Evolutionary conservation across 257 asterid species (phyloP).

Genomic region (Nyctanthes arbortristis): DNA sequence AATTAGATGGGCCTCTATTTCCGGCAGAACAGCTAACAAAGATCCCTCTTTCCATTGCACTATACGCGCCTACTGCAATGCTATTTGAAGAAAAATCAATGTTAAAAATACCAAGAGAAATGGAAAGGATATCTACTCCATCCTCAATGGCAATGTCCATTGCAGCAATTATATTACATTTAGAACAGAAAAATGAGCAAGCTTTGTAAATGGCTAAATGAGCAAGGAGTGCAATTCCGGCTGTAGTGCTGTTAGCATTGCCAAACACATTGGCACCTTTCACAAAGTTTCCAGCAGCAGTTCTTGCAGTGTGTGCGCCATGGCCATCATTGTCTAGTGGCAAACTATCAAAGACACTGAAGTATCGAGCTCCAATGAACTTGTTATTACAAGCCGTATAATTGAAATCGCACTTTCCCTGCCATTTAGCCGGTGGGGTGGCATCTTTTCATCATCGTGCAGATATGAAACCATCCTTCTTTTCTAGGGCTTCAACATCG

Average conservation of each 20-base stretch:
- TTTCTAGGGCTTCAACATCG: background rate
- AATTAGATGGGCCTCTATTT: background rate
- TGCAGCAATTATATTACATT: background rate
- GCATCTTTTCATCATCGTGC: background rate
- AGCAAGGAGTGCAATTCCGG: constrained; percentile 8
- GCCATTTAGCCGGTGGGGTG: background rate
- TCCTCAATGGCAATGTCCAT: background rate
- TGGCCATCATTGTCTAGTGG: background rate
- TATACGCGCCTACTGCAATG: constrained; percentile 1
- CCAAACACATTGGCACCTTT: constrained; percentile 9
- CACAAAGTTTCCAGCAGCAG: constrained; percentile 8
- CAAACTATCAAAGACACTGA: background rate
- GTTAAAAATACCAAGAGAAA: background rate
- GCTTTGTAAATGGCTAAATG: constrained; percentile 7
- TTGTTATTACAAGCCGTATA: background rate
- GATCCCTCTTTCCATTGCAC: constrained; percentile 1
- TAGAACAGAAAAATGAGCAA: background rate
- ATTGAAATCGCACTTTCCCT: background rate
- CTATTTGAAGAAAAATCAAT: background rate
- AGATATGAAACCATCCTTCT: background rate
- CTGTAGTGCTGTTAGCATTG: constrained; percentile 2
- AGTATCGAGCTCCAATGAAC: background rate
- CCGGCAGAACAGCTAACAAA: background rate
- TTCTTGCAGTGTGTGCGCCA: constrained; percentile 9
- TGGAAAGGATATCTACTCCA: background rate